Percentiles rank a stretch among this genome's conserved stretches.
Conservation (phyloP, 2,329 filamentous ascomycete species). For the Fusarium neocosmosporiellum region DNA sequence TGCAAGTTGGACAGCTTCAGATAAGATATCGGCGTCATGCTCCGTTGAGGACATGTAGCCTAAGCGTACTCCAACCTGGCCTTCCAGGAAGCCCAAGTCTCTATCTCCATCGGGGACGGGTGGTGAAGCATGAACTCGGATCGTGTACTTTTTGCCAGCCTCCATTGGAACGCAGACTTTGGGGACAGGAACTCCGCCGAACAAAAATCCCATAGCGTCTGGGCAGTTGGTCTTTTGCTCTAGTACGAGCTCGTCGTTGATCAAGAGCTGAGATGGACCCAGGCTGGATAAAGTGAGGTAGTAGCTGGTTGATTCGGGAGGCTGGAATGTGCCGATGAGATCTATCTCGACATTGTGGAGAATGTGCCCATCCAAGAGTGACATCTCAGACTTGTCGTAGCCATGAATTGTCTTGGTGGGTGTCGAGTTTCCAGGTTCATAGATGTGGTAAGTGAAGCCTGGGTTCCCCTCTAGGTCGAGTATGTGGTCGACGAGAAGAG, state of each 20-base stretch:
- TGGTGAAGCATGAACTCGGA: conserved; percentile 46
- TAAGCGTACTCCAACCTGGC: conserved; percentile 45
- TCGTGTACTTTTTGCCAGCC: conserved; percentile 46
- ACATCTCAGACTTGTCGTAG: conserved; percentile 41
- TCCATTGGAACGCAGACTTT: conserved; percentile 45
- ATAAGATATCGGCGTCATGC: conserved; percentile 51
- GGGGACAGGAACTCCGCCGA: conserved; percentile 43
- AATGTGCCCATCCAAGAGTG: conserved; percentile 34
- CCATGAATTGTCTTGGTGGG: conserved; percentile 40
- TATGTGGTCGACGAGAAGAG: conserved; percentile 40
- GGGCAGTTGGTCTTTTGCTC: conserved; percentile 46
- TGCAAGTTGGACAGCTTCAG: conserved; percentile 67
- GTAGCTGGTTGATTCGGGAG: conserved; percentile 44
- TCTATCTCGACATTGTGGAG: conserved; percentile 43
- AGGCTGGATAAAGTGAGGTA: conserved; percentile 48
- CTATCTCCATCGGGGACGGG: conserved; percentile 35
- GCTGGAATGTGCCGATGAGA: conserved; percentile 47
- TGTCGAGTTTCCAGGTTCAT: conserved; percentile 40
- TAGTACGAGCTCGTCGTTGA: conserved; percentile 45
- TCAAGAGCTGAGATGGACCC: conserved; percentile 44
- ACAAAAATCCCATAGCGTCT: conserved; percentile 51
- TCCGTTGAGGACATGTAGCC: conserved; percentile 47
- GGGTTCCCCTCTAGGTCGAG: conserved; percentile 46
- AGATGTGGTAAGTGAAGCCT: conserved; percentile 47
- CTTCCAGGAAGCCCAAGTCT: conserved; percentile 48